These are phyloP conservation scores for Athelia sp. DNA, from an alignment of 1,284 basidiomycete genomes.

Conservation along the genomic window DNA sequence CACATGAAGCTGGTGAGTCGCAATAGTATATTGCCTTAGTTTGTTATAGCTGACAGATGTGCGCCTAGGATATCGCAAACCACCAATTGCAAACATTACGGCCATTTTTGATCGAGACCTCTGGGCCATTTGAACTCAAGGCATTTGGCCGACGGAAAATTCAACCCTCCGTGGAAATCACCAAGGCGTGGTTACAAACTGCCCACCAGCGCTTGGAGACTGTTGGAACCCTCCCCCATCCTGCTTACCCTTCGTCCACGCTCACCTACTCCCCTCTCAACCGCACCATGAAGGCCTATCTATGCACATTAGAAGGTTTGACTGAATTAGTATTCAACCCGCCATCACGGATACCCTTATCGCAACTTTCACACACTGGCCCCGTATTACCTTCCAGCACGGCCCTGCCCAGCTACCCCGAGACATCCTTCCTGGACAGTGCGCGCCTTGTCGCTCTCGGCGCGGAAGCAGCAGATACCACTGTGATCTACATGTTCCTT, in stretches of 20 bases:
- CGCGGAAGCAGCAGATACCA: slow-evolving; percentile 72
- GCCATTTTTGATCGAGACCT: slow-evolving; percentile 78
- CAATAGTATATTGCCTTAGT: slow-evolving; percentile 10
- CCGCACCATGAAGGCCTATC: slow-evolving; percentile 49
- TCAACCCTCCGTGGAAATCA: slow-evolving; percentile 47
- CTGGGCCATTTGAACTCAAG: slow-evolving; percentile 77
- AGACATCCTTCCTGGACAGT: slow-evolving; percentile 83
- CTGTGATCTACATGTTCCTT: slow-evolving; percentile 75
- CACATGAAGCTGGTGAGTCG: slow-evolving; percentile 87
- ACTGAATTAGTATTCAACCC: slow-evolving; percentile 68
- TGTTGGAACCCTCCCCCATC: slow-evolving; percentile 35
- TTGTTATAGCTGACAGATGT: slow-evolving; percentile 8
- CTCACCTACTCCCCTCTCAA: slow-evolving; percentile 37
- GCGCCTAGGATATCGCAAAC: slow-evolving; percentile 83
- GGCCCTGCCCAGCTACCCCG: slow-evolving; percentile 54
- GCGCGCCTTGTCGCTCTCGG: slow-evolving; percentile 66
- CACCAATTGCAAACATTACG: slow-evolving; percentile 88
- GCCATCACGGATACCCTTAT: slow-evolving; percentile 30
- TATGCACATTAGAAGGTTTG: slow-evolving; percentile 60
- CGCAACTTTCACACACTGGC: slow-evolving; percentile 18
- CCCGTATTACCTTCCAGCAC: slow-evolving; percentile 7
- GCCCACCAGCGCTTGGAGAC: slow-evolving; percentile 33
- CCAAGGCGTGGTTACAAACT: slow-evolving; percentile 59
- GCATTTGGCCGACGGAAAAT: slow-evolving; percentile 64
- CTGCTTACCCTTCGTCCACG: slow-evolving; percentile 31